Evolutionary conservation across 345 rosid genomes (phyloP).

Genomic region (Streptanthus diversifolius): DNA sequence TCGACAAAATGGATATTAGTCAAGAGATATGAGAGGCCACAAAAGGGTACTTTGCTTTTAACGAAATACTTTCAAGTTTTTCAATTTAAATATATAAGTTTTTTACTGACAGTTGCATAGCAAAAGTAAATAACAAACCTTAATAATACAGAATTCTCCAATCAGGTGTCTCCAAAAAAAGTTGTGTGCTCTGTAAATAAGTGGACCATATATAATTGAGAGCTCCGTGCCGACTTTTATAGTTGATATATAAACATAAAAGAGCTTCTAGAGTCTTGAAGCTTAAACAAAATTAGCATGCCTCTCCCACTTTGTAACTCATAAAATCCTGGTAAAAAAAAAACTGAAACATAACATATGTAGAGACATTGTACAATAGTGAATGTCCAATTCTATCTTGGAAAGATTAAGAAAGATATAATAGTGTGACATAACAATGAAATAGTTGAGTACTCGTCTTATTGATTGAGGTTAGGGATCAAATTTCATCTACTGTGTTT

Average conservation of each 20-base stretch:
- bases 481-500: neutral
- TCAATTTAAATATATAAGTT: neutral
- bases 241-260: neutral
- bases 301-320: slow-evolving; percentile 11
- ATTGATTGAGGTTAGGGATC: neutral
- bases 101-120: slow-evolving; percentile 4
- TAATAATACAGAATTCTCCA: neutral
- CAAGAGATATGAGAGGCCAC: slow-evolving; percentile 9
- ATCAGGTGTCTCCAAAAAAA: neutral
- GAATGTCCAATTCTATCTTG: neutral
- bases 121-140: slow-evolving; percentile 12
- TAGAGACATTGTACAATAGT: neutral
- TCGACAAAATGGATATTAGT: slow-evolving; percentile 7
- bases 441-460: neutral
- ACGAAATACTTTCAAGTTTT: neutral
- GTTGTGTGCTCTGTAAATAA: neutral
- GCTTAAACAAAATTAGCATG: slow-evolving; percentile 17
- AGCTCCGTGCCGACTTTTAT: slow-evolving; percentile 29
- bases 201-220: slow-evolving; percentile 26
- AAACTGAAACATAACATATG: neutral
- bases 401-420: neutral
- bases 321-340: slow-evolving; percentile 2
- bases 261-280: slow-evolving; percentile 11
- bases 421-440: neutral
- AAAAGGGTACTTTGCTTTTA: neutral